A percentile compares a stretch with the other conserved stretches of the same genome.
These are phyloP conservation scores for Dactylis glomerata DNA, from an alignment of 176 grass and related monocot genomes.

Conservation along the genomic window DNA sequence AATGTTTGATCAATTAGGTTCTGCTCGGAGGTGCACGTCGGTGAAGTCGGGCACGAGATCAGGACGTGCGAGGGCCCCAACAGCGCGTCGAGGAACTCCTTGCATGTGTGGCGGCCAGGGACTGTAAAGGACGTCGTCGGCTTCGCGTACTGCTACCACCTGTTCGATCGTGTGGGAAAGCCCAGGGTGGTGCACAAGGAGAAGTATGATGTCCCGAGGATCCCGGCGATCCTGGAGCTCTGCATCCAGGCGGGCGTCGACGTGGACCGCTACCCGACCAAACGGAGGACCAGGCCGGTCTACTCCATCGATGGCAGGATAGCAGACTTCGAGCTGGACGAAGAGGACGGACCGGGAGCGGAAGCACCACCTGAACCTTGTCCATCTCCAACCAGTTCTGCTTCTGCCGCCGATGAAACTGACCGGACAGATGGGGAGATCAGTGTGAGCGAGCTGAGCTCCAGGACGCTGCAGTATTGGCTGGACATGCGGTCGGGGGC, in stretches of 20 bases:
- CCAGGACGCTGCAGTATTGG: constrained; percentile 48
- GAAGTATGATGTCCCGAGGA: constrained; percentile 43
- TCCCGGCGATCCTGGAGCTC: constrained; percentile 64
- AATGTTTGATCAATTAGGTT: constrained; percentile 38
- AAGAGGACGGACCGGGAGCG: background rate
- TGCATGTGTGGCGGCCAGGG: constrained; percentile 55
- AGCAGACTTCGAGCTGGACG: constrained; percentile 53
- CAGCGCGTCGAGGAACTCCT: constrained; percentile 56
- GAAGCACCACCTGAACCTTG: background rate
- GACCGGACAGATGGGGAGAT: background rate
- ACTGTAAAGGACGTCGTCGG: constrained; percentile 48
- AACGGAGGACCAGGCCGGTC: constrained; percentile 49
- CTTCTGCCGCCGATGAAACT: background rate
- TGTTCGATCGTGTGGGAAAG: constrained; percentile 57
- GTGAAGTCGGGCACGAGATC: constrained; percentile 50
- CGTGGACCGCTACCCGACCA: constrained; percentile 51
- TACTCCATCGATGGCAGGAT: constrained; percentile 75
- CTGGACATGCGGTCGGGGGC: constrained; percentile 47
- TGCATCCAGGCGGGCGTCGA: constrained; percentile 65
- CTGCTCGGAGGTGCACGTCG: constrained; percentile 59
- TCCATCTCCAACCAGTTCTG: background rate
- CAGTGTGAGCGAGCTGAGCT: constrained; percentile 16
- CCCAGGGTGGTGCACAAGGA: constrained; percentile 74
- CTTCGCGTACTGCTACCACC: constrained; percentile 70
- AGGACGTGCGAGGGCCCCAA: constrained; percentile 54